Percentiles rank a stretch among this genome's conserved stretches.
Conservation (phyloP, 169 alveolate species). For the Cryptosporidium viatorum region DNA sequence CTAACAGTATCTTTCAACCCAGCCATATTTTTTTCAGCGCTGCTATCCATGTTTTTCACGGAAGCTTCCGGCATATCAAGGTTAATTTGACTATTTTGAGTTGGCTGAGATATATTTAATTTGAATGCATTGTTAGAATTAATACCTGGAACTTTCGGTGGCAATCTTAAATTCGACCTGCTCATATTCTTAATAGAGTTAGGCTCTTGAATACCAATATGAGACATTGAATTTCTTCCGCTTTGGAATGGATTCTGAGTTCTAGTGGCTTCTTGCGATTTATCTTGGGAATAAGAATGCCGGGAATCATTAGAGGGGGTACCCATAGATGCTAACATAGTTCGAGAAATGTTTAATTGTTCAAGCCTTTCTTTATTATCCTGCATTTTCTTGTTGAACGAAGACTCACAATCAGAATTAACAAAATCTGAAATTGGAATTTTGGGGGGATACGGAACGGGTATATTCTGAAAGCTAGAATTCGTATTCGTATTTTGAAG, state of each 20-base stretch:
- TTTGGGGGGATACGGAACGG: conserved; percentile 14
- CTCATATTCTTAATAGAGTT: neutral
- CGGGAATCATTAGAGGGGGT: neutral
- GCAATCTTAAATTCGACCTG: conserved; percentile 9
- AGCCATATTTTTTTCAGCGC: neutral
- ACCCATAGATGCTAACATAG: conserved; percentile 11
- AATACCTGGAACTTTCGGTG: conserved; percentile 27
- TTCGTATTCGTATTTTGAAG: neutral
- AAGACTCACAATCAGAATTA: neutral
- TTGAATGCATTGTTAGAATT: conserved; percentile 1
- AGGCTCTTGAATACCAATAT: conserved; percentile 15
- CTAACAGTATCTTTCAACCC: conserved; percentile 28
- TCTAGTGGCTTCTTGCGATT: neutral
- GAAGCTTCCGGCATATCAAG: neutral
- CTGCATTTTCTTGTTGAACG: conserved; percentile 33
- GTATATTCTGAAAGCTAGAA: conserved; percentile 3
- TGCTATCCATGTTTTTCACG: neutral
- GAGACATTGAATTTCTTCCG: conserved; percentile 3
- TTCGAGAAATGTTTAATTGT: conserved; percentile 26
- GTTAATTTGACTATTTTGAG: conserved; percentile 9
- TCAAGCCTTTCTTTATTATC: conserved; percentile 54
- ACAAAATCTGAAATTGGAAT: neutral
- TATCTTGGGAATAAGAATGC: neutral
- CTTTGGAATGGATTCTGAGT: neutral
- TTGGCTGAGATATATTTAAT: conserved; percentile 2